phyloP scores from a whole-genome alignment of 1,139 yeast species.

The Taphrina communis region DNA sequence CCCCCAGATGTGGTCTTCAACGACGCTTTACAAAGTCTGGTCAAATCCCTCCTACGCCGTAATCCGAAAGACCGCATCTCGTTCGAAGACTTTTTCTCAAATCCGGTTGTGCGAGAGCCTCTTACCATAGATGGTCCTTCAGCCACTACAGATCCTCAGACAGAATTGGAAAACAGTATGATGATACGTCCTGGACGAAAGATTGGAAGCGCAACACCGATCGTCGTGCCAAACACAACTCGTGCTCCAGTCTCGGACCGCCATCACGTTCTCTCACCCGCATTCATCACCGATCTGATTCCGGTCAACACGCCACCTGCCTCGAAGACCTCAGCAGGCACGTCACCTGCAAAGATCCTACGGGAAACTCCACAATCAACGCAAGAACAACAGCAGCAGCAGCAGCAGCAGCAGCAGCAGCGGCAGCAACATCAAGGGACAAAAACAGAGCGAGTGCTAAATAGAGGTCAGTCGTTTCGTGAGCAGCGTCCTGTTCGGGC shows the following conservation, averaged over 20 bases:
- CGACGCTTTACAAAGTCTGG: conserved; percentile 69
- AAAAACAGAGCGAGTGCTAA: background rate
- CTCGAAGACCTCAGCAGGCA: background rate
- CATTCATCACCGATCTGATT: conserved; percentile 39
- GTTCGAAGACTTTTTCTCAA: conserved; percentile 78
- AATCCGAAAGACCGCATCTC: conserved; percentile 88
- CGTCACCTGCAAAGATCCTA: background rate
- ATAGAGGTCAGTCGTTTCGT: conserved; percentile 1
- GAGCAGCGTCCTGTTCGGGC: background rate
- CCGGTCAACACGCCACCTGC: conserved; percentile 35
- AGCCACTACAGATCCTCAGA: background rate
- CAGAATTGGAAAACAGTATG: conserved; percentile 18
- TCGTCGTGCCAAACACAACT: conserved; percentile 8
- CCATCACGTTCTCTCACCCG: conserved; percentile 51
- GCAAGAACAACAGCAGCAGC: too few species aligned
- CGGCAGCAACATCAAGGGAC: background rate
- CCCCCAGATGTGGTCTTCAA: conserved; percentile 63
- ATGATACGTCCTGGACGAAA: conserved; percentile 22
- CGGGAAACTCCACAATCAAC: background rate
- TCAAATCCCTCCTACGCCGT: conserved; percentile 75
- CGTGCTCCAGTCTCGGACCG: conserved; percentile 1
- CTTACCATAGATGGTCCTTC: background rate
- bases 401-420: too few species aligned
- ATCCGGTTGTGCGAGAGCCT: conserved; percentile 10
- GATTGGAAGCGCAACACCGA: conserved; percentile 10